Evolutionary conservation across 495 filamentous ascomycete genomes (phyloP).

Genomic region (Neurospora tetrasperma): DNA sequence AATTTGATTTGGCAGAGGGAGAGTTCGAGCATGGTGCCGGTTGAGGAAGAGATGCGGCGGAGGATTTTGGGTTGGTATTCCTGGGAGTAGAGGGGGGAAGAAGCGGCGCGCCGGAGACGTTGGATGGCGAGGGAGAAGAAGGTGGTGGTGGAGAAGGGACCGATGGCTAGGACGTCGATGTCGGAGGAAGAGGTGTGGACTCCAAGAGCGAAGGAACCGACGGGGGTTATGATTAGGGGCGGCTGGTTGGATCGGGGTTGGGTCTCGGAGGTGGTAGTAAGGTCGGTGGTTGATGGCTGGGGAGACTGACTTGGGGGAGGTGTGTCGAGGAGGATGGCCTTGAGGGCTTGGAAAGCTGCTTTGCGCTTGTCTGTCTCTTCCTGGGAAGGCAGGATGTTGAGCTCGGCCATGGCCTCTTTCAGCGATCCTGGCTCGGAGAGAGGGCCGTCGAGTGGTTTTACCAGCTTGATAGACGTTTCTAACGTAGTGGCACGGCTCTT

Average conservation of each 20-base stretch:
- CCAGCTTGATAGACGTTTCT: conserved; percentile 17
- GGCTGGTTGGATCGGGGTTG: conserved; percentile 9
- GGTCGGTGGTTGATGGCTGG: conserved; percentile 3
- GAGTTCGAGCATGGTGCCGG: conserved; percentile 47
- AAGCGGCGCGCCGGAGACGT: conserved; percentile 33
- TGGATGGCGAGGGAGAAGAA: conserved; percentile 46
- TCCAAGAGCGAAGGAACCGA: conserved; percentile 51
- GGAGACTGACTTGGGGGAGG: not conserved
- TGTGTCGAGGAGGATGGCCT: conserved; percentile 26
- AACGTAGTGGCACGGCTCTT: conserved; percentile 6
- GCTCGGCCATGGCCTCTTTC: conserved; percentile 16
- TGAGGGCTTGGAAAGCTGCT: conserved; percentile 33
- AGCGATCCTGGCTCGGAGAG: conserved; percentile 17
- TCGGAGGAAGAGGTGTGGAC: conserved; percentile 46
- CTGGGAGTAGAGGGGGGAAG: not conserved
- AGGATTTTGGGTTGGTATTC: conserved; percentile 27
- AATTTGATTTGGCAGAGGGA: conserved; percentile 39
- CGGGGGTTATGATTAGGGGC: conserved; percentile 39
- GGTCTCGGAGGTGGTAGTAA: conserved; percentile 7
- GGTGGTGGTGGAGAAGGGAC: conserved; percentile 40
- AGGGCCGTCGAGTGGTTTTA: conserved; percentile 6
- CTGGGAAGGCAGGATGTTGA: conserved; percentile 30
- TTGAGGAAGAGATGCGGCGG: conserved; percentile 39
- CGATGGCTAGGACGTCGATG: conserved; percentile 49
- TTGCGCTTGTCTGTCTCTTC: conserved; percentile 31